Conservation (phyloP, 2,329 filamentous ascomycete genomes). For the Cryphonectria nitschkei region DNA sequence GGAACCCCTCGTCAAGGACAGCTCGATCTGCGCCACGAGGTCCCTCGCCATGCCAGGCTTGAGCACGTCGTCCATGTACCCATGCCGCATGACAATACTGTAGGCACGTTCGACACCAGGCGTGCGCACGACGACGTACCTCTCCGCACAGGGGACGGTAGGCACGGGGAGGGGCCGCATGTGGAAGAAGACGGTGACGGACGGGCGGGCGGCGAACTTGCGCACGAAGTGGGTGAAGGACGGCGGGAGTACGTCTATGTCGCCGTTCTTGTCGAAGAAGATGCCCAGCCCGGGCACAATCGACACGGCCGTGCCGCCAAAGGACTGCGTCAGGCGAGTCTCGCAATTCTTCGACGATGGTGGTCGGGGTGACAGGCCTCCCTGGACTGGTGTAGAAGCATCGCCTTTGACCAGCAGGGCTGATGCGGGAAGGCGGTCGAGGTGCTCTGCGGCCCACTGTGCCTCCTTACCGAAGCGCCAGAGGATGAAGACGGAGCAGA, state of each 20-base stretch:
- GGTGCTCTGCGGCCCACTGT: slow-evolving; percentile 72
- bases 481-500: slow-evolving; percentile 69
- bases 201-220: slow-evolving; percentile 69
- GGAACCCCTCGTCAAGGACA: slow-evolving; percentile 48
- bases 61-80: slow-evolving; percentile 73
- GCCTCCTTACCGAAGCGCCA: slow-evolving; percentile 81
- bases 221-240: slow-evolving; percentile 74
- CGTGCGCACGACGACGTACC: slow-evolving; percentile 49
- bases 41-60: slow-evolving; percentile 62
- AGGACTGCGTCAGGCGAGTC: slow-evolving; percentile 40
- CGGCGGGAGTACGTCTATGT: slow-evolving; percentile 57
- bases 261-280: slow-evolving; percentile 78
- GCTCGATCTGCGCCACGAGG: slow-evolving; percentile 63
- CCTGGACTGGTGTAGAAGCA: not conserved
- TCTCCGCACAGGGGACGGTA: slow-evolving; percentile 51
- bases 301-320: slow-evolving; percentile 48
- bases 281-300: slow-evolving; percentile 65
- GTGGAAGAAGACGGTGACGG: slow-evolving; percentile 76
- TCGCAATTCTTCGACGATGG: not conserved
- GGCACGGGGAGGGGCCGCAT: slow-evolving; percentile 66
- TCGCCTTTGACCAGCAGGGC: slow-evolving; percentile 38
- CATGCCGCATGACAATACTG: slow-evolving; percentile 70
- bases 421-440: slow-evolving; percentile 59
- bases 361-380: not conserved
- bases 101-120: slow-evolving; percentile 48